Conservation (phyloP, 2,329 filamentous ascomycete species). For the Stemphylium lycopersici region DNA sequence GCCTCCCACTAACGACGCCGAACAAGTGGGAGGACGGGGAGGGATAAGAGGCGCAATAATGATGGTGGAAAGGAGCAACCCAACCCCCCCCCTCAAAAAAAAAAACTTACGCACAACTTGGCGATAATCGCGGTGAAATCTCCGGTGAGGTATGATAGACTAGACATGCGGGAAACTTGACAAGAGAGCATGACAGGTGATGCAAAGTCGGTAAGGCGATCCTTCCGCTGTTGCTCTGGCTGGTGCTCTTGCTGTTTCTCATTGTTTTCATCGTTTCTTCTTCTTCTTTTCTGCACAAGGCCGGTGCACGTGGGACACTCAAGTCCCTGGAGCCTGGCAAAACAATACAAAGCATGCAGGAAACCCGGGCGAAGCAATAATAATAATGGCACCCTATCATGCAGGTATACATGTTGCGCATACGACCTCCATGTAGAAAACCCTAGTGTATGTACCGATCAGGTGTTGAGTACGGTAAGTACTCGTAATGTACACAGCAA, state of each 20-base stretch:
- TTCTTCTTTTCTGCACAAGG: too few species aligned
- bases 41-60: too few species aligned
- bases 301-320: too few species aligned
- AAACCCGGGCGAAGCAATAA: background rate
- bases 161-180: background rate
- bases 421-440: background rate
- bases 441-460: background rate
- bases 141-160: background rate
- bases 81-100: too few species aligned
- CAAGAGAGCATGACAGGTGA: background rate
- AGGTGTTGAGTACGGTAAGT: background rate
- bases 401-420: background rate
- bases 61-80: background rate
- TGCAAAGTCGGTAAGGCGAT: background rate
- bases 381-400: background rate
- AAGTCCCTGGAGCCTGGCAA: background rate
- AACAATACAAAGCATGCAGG: background rate
- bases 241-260: too few species aligned
- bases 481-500: background rate
- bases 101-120: background rate
- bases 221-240: background rate
- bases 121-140: constrained; percentile 1
- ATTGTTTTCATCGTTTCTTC: too few species aligned
- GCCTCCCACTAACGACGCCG: background rate
- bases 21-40: background rate